A percentile compares a stretch with the other conserved stretches of the same genome.
phyloP scores from a whole-genome alignment of 2,329 filamentous ascomycete species.

The Aureobasidium pullulans region DNA sequence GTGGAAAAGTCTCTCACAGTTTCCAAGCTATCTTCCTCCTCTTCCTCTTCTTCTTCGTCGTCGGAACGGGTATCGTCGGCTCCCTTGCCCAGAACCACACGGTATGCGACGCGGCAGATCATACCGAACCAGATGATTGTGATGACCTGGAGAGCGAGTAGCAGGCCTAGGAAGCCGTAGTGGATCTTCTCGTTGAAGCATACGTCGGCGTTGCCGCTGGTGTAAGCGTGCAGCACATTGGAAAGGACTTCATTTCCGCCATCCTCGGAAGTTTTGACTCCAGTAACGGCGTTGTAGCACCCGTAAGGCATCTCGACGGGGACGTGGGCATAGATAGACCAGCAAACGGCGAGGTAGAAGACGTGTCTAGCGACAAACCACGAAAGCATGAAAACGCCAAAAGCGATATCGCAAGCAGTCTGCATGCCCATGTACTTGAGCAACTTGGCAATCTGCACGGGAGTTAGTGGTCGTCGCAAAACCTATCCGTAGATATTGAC shows the following conservation, averaged over 20 bases:
- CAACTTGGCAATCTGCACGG: constrained; percentile 72
- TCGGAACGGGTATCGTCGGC: constrained; percentile 87
- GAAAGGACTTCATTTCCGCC: constrained; percentile 37
- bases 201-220: constrained; percentile 58
- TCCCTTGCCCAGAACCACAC: constrained; percentile 65
- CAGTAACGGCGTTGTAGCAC: constrained; percentile 59
- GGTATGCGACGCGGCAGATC: constrained; percentile 75
- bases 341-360: constrained; percentile 71
- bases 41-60: constrained; percentile 65
- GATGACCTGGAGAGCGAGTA: constrained; percentile 71
- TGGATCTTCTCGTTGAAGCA: constrained; percentile 73
- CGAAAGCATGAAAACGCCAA: constrained; percentile 75
- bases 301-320: constrained; percentile 56
- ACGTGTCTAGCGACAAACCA: constrained; percentile 83
- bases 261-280: constrained; percentile 46
- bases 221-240: constrained; percentile 68
- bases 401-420: constrained; percentile 70
- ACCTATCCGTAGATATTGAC: constrained; percentile 23
- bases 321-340: constrained; percentile 67
- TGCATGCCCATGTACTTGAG: constrained; percentile 81
- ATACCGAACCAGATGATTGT: constrained; percentile 84
- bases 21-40: constrained; percentile 24
- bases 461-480: background rate
- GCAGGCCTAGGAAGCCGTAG: constrained; percentile 66
- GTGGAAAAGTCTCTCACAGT: constrained; percentile 19